Conservation (phyloP, 106 monocot genomes). For the Chionographis japonica region DNA sequence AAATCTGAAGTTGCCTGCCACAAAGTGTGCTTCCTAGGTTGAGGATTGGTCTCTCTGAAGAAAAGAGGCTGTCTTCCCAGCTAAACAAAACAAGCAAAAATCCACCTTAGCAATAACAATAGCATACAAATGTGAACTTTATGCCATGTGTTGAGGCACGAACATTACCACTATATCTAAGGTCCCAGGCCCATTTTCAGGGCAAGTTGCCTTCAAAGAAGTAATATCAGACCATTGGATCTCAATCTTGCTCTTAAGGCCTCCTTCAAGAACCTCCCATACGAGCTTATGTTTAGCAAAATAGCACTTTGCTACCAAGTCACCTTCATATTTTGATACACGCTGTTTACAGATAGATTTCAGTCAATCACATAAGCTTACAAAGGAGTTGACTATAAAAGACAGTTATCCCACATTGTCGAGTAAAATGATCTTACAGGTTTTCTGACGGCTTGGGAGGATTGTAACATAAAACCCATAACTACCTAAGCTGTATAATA, state of each 20-base stretch:
- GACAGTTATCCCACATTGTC: too few species aligned
- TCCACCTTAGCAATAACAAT: not conserved
- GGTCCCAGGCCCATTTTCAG: conserved; percentile 54
- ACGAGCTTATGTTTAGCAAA: conserved; percentile 79
- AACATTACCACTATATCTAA: conserved; percentile 60
- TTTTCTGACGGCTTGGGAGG: too few species aligned
- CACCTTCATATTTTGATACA: conserved; percentile 69
- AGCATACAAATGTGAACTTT: not conserved
- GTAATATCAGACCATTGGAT: conserved; percentile 78
- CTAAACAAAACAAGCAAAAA: conserved; percentile 20
- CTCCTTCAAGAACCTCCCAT: conserved; percentile 77
- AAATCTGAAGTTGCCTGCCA: conserved; percentile 76
- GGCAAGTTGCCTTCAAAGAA: conserved; percentile 47
- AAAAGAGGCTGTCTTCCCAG: conserved; percentile 63
- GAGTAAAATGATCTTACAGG: too few species aligned
- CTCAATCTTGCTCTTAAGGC: conserved; percentile 83
- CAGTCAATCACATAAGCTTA: not conserved
- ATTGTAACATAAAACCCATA: too few species aligned
- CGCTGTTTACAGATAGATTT: conserved; percentile 24
- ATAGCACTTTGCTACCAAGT: conserved; percentile 75
- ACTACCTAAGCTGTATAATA: too few species aligned
- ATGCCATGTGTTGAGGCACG: not conserved
- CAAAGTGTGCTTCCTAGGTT: conserved; percentile 73
- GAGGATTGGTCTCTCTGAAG: conserved; percentile 78
- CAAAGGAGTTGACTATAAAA: too few species aligned